These are phyloP conservation scores for Pythium coloratum DNA, from an alignment of 352 stramenopile species.

Conservation along the genomic window DNA sequence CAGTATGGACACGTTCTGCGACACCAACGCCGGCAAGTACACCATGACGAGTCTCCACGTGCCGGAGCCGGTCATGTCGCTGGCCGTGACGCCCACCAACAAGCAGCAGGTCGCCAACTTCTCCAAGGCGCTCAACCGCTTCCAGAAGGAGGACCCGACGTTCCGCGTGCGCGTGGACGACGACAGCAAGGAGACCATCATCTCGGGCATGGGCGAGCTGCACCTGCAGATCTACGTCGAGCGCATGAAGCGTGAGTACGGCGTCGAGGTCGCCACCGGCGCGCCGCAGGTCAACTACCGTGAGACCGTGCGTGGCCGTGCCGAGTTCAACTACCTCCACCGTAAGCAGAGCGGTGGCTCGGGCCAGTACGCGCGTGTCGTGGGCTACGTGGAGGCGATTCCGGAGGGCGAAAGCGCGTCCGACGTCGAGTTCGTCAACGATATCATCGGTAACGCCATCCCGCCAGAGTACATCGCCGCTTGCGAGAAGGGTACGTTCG, in stretches of 20 bases:
- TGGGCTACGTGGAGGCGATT: conserved; percentile 98
- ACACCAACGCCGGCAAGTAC: conserved; percentile 87
- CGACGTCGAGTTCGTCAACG: conserved; percentile 96
- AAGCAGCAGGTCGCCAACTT: conserved; percentile 95
- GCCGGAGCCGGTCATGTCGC: conserved; percentile 97
- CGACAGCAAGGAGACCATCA: conserved; percentile 99
- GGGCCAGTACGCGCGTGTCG: conserved; percentile 96
- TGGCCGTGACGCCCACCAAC: conserved; percentile 96
- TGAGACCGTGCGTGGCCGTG: conserved; percentile 93
- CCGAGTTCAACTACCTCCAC: conserved; percentile 99
- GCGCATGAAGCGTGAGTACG: conserved; percentile 98
- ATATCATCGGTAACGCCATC: conserved; percentile 98
- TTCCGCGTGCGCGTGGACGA: conserved; percentile 95
- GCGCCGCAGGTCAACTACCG: conserved; percentile 99
- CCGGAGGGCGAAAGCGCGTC: conserved; percentile 70
- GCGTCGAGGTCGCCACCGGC: conserved; percentile 89
- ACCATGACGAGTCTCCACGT: conserved; percentile 98
- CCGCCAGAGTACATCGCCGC: conserved; percentile 97
- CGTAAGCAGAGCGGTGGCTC: conserved; percentile 99
- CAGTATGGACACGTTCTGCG: conserved; percentile 98
- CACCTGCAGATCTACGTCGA: conserved; percentile 99
- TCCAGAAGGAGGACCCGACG: conserved; percentile 98
- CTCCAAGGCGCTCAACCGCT: conserved; percentile 95
- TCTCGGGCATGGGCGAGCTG: conserved; percentile 99
- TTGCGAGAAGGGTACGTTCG: conserved; percentile 97